Percentiles rank a stretch among this genome's conserved stretches.
phyloP scores from a whole-genome alignment of 78 protist genomes.

The Protostelium mycophagum region DNA sequence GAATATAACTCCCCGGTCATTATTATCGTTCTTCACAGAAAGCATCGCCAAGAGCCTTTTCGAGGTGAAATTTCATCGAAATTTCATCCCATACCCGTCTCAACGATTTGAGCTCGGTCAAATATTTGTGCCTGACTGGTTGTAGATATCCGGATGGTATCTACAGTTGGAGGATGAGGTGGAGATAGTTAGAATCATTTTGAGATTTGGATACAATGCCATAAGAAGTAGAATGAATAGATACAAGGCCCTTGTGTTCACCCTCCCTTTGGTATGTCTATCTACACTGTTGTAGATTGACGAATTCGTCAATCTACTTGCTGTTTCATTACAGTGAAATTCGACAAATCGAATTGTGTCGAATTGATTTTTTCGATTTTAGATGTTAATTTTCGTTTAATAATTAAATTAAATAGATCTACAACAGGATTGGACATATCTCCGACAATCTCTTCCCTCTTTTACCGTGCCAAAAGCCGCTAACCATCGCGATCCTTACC shows the following conservation, averaged over 20 bases:
- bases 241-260: not conserved
- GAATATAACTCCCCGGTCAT: not conserved
- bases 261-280: not conserved
- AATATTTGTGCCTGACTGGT: not conserved
- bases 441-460: not conserved
- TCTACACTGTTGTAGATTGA: no score
- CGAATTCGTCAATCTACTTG: no score
- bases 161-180: not conserved
- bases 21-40: not conserved
- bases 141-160: not conserved
- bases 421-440: not conserved
- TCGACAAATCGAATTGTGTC: no score
- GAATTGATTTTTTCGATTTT: no score
- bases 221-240: not conserved
- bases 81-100: not conserved
- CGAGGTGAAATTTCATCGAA: not conserved
- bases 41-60: not conserved
- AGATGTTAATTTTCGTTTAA: no score
- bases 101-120: not conserved
- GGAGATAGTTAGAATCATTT: not conserved
- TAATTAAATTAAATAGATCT: not conserved
- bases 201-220: not conserved
- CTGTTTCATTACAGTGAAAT: no score
- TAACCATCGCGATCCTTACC: not conserved
- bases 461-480: not conserved